Evolutionary conservation across 1,139 yeast genomes (phyloP).

Genomic region (Maudiozyma humilis): DNA sequence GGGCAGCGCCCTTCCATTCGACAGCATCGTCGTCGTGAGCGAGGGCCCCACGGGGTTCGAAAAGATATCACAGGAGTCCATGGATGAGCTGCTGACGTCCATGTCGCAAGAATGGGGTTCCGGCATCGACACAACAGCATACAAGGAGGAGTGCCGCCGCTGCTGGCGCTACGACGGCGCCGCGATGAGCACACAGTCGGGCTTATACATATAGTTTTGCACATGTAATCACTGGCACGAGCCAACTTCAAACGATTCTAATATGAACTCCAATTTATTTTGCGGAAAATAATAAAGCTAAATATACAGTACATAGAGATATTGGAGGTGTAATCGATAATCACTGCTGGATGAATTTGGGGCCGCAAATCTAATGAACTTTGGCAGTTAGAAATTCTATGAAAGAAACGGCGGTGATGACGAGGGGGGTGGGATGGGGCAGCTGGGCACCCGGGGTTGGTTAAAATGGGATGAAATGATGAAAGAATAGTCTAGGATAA

Average conservation of each 20-base stretch:
- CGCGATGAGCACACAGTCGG: constrained; percentile 28
- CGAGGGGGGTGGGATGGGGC: constrained; percentile 5
- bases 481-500: too few species aligned
- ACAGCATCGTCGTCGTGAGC: constrained; percentile 26
- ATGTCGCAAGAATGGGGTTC: constrained; percentile 12
- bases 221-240: background rate
- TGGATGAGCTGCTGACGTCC: constrained; percentile 24
- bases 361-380: background rate
- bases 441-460: background rate
- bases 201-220: constrained; percentile 21
- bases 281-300: constrained; percentile 13
- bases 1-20: constrained; percentile 8
- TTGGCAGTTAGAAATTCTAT: constrained; percentile 7
- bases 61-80: constrained; percentile 22
- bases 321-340: constrained; percentile 3
- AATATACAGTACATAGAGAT: constrained; percentile 24
- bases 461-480: background rate
- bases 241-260: background rate
- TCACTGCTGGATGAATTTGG: background rate
- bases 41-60: constrained; percentile 33
- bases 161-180: constrained; percentile 27
- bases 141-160: constrained; percentile 22
- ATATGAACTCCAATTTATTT: constrained; percentile 5
- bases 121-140: constrained; percentile 11
- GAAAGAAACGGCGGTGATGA: constrained; percentile 4